Percentiles rank a stretch among this genome's conserved stretches.
phyloP scores from a whole-genome alignment of 352 stramenopile species.

The Globisporangium nunn region DNA sequence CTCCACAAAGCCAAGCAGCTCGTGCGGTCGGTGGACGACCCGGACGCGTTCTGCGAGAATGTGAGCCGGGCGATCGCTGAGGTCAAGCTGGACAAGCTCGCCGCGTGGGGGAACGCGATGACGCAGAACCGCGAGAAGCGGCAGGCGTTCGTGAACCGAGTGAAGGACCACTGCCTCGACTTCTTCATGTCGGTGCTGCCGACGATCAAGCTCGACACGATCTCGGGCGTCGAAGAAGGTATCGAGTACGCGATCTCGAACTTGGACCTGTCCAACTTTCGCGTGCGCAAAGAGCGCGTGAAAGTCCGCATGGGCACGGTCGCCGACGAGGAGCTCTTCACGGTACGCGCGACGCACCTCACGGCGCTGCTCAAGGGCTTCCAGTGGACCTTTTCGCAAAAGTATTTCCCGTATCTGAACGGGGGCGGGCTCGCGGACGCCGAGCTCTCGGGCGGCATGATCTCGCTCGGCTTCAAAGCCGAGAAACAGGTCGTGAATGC shows the following conservation, averaged over 20 bases:
- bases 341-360: constrained; percentile 64
- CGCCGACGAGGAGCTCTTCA: constrained; percentile 74
- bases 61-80: constrained; percentile 64
- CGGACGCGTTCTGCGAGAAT: constrained; percentile 61
- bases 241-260: constrained; percentile 75
- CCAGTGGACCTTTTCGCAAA: constrained; percentile 83
- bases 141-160: constrained; percentile 67
- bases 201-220: constrained; percentile 78
- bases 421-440: constrained; percentile 68
- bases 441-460: constrained; percentile 57
- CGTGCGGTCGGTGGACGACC: constrained; percentile 69
- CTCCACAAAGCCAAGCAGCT: constrained; percentile 64
- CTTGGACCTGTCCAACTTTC: constrained; percentile 76
- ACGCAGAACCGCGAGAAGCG: constrained; percentile 56
- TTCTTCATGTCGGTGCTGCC: constrained; percentile 84
- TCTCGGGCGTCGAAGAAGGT: constrained; percentile 68
- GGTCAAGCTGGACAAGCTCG: constrained; percentile 62
- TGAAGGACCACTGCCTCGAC: constrained; percentile 82
- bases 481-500: constrained; percentile 56
- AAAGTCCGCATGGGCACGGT: constrained; percentile 79
- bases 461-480: constrained; percentile 78
- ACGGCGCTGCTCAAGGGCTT: constrained; percentile 77
- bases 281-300: constrained; percentile 80
- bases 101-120: constrained; percentile 55
- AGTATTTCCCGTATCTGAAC: constrained; percentile 84